Conservation (phyloP, 768 basidiomycete species). For the Auriscalpium orientale region DNA sequence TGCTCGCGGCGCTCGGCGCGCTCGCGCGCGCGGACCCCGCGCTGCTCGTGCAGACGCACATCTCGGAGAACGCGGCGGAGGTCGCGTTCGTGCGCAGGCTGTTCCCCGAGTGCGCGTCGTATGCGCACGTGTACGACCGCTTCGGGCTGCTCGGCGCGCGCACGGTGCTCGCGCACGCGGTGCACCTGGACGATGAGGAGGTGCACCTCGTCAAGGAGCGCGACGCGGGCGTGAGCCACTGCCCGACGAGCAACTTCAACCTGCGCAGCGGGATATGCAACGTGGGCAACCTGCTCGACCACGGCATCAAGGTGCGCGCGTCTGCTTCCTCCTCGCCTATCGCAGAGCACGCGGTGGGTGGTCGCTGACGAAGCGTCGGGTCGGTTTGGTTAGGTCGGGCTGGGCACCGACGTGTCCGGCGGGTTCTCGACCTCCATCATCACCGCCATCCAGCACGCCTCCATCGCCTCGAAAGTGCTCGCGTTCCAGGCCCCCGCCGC, state of each 20-base stretch:
- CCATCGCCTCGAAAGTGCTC: constrained; percentile 74
- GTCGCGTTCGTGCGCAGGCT: constrained; percentile 54
- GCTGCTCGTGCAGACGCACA: constrained; percentile 86
- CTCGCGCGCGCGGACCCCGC: constrained; percentile 51
- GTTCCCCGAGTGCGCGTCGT: constrained; percentile 59
- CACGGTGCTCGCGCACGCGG: constrained; percentile 85
- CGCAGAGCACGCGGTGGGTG: background rate
- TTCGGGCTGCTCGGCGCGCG: constrained; percentile 68
- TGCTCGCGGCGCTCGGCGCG: constrained; percentile 53
- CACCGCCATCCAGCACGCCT: constrained; percentile 62
- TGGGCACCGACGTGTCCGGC: constrained; percentile 93
- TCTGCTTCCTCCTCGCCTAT: background rate
- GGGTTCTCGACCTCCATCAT: constrained; percentile 82
- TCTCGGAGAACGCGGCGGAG: constrained; percentile 78
- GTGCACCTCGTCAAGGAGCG: constrained; percentile 58
- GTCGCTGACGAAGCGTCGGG: background rate
- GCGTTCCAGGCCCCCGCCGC: constrained; percentile 36
- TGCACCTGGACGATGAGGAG: constrained; percentile 71
- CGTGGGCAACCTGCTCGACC: constrained; percentile 73
- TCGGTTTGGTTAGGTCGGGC: constrained; percentile 57
- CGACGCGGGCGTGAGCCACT: constrained; percentile 80
- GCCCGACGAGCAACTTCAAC: constrained; percentile 92
- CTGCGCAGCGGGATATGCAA: constrained; percentile 78
- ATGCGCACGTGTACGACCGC: constrained; percentile 77
- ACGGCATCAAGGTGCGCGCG: constrained; percentile 68